Percentiles rank a stretch among this genome's conserved stretches.
Conservation (phyloP, 1,139 yeast species). For the Debaryomycetaceae sp. region DNA sequence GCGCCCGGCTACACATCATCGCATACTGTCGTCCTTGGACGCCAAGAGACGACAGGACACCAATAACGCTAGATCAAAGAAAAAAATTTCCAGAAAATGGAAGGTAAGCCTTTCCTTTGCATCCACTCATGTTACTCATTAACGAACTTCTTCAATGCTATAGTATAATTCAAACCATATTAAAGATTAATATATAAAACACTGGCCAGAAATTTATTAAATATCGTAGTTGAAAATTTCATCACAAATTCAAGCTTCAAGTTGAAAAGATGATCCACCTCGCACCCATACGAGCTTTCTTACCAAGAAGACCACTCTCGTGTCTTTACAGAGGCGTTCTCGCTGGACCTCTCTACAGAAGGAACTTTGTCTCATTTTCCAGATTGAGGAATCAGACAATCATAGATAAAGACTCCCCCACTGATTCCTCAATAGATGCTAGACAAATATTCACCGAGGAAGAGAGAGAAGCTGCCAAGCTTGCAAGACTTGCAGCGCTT, state of each 20-base stretch:
- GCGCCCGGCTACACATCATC: too few relatives aligned
- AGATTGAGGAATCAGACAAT: neutral
- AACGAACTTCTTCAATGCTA: neutral
- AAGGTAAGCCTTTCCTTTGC: too few relatives aligned
- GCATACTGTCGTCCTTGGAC: too few relatives aligned
- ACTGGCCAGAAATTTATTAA: too few relatives aligned
- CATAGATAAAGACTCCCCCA: neutral
- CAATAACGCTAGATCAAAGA: too few relatives aligned
- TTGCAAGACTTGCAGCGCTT: conserved; percentile 54
- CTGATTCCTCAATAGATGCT: neutral
- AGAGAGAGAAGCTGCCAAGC: conserved; percentile 54
- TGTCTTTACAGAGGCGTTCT: neutral
- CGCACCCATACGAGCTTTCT: neutral
- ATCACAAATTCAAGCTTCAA: too few relatives aligned
- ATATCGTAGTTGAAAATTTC: too few relatives aligned
- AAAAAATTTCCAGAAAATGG: too few relatives aligned
- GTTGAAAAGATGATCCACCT: neutral
- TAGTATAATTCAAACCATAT: too few relatives aligned
- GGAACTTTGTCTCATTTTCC: neutral
- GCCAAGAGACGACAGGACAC: too few relatives aligned
- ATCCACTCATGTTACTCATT: too few relatives aligned
- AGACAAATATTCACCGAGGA: conserved; percentile 41
- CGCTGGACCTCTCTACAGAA: neutral
- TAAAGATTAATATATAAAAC: too few relatives aligned
- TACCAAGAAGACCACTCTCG: neutral